These are phyloP conservation scores for Neofusicoccum umdonicola DNA, from an alignment of 2,329 filamentous ascomycete species.

Conservation along the genomic window DNA sequence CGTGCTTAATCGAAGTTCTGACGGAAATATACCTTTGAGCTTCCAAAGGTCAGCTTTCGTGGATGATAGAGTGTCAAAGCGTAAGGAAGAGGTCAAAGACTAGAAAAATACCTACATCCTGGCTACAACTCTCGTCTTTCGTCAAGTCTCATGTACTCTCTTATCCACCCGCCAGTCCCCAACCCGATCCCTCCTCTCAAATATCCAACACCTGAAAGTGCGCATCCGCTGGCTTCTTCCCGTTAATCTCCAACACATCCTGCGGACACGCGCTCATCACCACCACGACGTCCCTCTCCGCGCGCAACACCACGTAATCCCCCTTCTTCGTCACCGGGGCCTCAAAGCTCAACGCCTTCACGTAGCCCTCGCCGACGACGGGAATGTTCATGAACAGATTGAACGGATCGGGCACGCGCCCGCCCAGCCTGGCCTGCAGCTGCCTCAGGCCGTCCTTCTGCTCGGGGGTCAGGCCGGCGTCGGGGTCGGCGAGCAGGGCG, in stretches of 20 bases:
- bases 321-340: conserved; percentile 22
- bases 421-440: conserved; percentile 5
- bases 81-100: too few species aligned
- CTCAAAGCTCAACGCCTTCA: not conserved
- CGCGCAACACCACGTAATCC: conserved; percentile 32
- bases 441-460: conserved; percentile 35
- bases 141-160: not conserved
- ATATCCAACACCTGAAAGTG: conserved; percentile 4
- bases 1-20: too few species aligned
- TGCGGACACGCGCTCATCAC: conserved; percentile 40
- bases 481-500: conserved; percentile 33
- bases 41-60: too few species aligned
- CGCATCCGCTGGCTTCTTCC: not conserved
- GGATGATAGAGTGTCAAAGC: too few species aligned
- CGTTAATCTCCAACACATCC: conserved; percentile 25
- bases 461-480: conserved; percentile 45
- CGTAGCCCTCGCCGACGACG: not conserved
- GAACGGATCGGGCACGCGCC: not conserved
- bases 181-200: not conserved
- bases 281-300: conserved; percentile 36
- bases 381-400: conserved; percentile 12
- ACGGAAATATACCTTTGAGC: too few species aligned
- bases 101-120: too few species aligned
- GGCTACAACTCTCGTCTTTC: too few species aligned
- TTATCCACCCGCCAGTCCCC: not conserved